These are phyloP conservation scores for Astraeus odoratus DNA, from an alignment of 768 basidiomycete genomes.

Conservation along the genomic window DNA sequence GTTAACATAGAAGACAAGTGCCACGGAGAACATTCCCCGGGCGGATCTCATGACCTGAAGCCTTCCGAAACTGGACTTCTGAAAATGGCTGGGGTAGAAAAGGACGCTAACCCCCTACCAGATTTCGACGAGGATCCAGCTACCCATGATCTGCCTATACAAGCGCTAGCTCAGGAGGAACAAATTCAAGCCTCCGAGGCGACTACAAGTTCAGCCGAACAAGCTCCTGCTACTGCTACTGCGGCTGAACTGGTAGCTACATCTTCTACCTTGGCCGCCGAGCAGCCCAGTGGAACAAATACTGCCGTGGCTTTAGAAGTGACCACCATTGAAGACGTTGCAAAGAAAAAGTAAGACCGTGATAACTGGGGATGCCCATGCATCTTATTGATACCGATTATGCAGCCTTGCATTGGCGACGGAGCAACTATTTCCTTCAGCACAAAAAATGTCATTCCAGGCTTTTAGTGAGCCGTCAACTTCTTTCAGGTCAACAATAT, in stretches of 20 bases:
- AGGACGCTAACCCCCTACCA: slow-evolving; percentile 36
- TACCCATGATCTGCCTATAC: slow-evolving; percentile 8
- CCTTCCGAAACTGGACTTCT: slow-evolving; percentile 43
- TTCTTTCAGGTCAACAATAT: slow-evolving; percentile 55
- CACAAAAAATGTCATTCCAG: slow-evolving; percentile 12
- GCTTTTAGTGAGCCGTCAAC: slow-evolving; percentile 16
- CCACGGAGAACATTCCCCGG: slow-evolving; percentile 1
- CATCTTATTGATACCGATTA: slow-evolving; percentile 2
- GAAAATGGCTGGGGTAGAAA: slow-evolving; percentile 41
- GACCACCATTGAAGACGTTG: slow-evolving; percentile 13
- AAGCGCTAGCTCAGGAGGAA: slow-evolving; percentile 1
- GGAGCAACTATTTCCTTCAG: slow-evolving; percentile 42
- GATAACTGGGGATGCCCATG: no score
- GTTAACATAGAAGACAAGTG: slow-evolving; percentile 5
- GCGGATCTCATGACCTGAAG: slow-evolving; percentile 9
- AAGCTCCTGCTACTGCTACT: background rate
- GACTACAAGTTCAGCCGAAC: slow-evolving; percentile 1
- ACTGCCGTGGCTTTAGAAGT: background rate
- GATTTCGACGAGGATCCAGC: slow-evolving; percentile 50
- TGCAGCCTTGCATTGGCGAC: slow-evolving; percentile 37
- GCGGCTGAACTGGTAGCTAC: slow-evolving; percentile 4
- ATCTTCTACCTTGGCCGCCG: slow-evolving; percentile 7
- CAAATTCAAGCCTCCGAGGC: slow-evolving; percentile 2
- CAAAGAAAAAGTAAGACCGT: slow-evolving; percentile 19
- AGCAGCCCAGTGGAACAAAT: slow-evolving; percentile 6